Evolutionary conservation across 139 green algal species (phyloP).

Genomic region (Coccomyxa sp.): DNA sequence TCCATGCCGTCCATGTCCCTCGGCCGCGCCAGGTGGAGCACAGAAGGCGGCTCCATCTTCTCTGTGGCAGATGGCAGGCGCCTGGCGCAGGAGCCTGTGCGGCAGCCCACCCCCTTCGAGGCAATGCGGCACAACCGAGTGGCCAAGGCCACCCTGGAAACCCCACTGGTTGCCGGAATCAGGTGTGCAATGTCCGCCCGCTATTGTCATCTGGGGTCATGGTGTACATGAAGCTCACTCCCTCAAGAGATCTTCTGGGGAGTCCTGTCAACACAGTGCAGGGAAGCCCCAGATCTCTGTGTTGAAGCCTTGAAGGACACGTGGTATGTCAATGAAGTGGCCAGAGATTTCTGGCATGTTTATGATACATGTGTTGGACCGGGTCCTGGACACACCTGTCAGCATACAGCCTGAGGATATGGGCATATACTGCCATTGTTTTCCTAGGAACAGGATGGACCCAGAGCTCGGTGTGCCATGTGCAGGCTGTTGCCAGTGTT

Average conservation of each 20-base stretch:
- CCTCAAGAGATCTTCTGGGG: neutral
- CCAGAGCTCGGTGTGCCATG: neutral
- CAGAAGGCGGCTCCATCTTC: constrained; percentile 39
- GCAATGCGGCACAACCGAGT: constrained; percentile 17
- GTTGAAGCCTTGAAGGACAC: too few relatives aligned
- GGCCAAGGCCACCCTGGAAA: constrained; percentile 26
- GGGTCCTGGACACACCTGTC: too few relatives aligned
- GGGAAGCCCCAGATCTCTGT: too few relatives aligned
- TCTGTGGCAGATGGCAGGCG: constrained; percentile 37
- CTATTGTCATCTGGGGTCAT: neutral
- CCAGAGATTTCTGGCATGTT: neutral
- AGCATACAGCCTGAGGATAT: neutral
- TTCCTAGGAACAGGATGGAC: too few relatives aligned
- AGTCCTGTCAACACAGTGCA: too few relatives aligned
- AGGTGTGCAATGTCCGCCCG: neutral
- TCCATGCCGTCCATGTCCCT: neutral
- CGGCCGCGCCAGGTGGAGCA: constrained; percentile 16
- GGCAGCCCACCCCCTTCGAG: constrained; percentile 29
- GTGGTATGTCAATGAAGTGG: too few relatives aligned
- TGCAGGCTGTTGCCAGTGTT: constrained; percentile 23
- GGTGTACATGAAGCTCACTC: neutral
- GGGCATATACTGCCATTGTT: neutral
- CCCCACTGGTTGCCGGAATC: constrained; percentile 10
- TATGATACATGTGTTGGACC: neutral
- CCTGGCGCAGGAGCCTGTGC: constrained; percentile 25